These are phyloP conservation scores for Trichaptum fuscoviolaceum DNA, from an alignment of 768 basidiomycete species.

Conservation along the genomic window DNA sequence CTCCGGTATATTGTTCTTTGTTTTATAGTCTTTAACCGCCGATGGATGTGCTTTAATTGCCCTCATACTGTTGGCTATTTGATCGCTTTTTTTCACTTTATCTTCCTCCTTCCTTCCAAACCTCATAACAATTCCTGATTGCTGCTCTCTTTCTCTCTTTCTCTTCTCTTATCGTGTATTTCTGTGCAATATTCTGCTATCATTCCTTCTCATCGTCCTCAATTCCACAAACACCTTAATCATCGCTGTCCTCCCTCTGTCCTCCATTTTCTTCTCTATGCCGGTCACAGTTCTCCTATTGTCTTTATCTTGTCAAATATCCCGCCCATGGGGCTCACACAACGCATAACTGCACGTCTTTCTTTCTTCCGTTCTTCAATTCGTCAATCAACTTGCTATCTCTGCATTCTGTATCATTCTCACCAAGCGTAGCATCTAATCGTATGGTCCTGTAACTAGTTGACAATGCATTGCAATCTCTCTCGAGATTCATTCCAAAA, in stretches of 20 bases:
- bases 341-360: background rate
- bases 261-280: background rate
- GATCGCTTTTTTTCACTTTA: background rate
- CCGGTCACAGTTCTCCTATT: background rate
- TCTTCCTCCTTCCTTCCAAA: background rate
- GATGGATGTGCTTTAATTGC: slow-evolving; percentile 1
- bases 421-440: slow-evolving; percentile 1
- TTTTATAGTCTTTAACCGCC: background rate
- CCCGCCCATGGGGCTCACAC: background rate
- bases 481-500: background rate
- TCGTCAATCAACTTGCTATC: background rate
- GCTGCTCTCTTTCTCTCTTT: background rate
- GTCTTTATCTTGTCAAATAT: background rate
- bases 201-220: background rate
- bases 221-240: background rate
- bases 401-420: background rate
- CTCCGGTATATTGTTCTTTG: slow-evolving; percentile 1
- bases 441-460: background rate
- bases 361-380: background rate
- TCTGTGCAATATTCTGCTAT: background rate
- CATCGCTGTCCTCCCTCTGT: background rate
- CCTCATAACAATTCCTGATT: background rate
- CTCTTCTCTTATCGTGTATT: background rate
- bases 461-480: background rate
- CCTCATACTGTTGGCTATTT: background rate